phyloP scores from a whole-genome alignment of 805 yeast species.

The Kodamaea hsintzibuensis region DNA sequence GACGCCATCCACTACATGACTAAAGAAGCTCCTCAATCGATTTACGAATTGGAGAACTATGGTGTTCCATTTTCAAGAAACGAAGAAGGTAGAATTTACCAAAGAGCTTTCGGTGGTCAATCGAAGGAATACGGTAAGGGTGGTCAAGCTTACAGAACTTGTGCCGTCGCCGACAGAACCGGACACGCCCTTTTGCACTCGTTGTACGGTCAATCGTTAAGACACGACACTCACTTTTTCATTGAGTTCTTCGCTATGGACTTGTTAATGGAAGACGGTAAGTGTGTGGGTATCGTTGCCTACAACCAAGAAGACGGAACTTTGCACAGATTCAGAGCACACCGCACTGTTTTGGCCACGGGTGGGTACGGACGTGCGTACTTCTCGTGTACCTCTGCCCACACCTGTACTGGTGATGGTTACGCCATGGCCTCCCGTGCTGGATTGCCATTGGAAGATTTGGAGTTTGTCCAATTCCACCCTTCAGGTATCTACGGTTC shows the following conservation, averaged over 20 bases:
- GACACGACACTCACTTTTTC: conserved; percentile 97
- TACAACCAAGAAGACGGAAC: conserved; percentile 99
- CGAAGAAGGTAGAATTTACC: conserved; percentile 94
- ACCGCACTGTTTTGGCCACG: conserved; percentile 94
- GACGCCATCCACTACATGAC: conserved; percentile 99
- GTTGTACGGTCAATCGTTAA: conserved; percentile 91
- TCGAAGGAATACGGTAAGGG: conserved; percentile 94
- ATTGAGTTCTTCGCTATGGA: conserved; percentile 97
- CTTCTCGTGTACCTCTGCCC: conserved; percentile 98
- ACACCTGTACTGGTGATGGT: conserved; percentile 99
- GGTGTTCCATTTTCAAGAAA: conserved; percentile 99
- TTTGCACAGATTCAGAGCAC: conserved; percentile 95
- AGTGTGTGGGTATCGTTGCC: conserved; percentile 95
- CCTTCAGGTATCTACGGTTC: conserved; percentile 99
- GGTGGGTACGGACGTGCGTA: conserved; percentile 99
- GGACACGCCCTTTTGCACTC: conserved; percentile 97
- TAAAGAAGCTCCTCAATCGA: conserved; percentile 93
- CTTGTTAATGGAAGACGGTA: conserved; percentile 91
- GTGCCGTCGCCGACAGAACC: conserved; percentile 99
- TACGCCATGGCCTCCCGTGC: conserved; percentile 98
- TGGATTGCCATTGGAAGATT: conserved; percentile 95
- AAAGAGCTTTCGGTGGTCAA: conserved; percentile 99
- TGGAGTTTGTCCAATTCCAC: conserved; percentile 98
- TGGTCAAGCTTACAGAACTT: conserved; percentile 98
- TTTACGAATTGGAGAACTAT: conserved; percentile 94